phyloP scores from a whole-genome alignment of 1,139 yeast genomes.

The Arxiozyma telluris region DNA sequence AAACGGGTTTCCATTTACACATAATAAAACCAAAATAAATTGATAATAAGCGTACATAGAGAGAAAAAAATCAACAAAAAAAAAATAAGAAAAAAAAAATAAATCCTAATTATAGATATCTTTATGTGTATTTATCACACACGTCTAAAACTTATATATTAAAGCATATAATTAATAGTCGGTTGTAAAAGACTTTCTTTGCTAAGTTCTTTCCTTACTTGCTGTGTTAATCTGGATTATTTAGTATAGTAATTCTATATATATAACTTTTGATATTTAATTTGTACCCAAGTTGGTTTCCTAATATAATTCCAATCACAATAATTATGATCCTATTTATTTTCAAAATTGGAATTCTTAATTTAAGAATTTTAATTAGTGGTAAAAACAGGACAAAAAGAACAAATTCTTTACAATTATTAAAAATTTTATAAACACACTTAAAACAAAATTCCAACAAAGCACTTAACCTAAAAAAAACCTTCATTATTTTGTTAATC shows the following conservation, averaged over 20 bases:
- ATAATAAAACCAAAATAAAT: constrained; percentile 4
- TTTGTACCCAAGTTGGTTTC: neutral
- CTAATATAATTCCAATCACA: neutral
- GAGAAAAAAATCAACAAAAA: neutral
- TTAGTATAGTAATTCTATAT: neutral
- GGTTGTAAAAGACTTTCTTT: no score
- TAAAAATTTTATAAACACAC: neutral
- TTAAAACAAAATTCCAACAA: neutral
- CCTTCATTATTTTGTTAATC: constrained; percentile 3
- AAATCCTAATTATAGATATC: neutral
- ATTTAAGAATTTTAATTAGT: neutral
- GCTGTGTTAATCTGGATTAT: neutral
- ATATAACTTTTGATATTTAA: no score
- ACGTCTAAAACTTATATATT: no score
- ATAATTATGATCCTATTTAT: no score
- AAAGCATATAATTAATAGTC: no score
- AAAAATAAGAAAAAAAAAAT: no score
- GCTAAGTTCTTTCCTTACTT: no score
- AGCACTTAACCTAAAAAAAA: neutral
- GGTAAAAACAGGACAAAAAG: neutral
- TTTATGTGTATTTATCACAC: neutral
- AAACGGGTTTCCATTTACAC: constrained; percentile 4
- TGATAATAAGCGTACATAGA: neutral
- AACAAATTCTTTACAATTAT: neutral
- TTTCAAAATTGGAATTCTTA: neutral